Base-by-base conservation (phyloP, 2,329 filamentous ascomycete species). In the Trichophyton schoenleinii region DNA sequence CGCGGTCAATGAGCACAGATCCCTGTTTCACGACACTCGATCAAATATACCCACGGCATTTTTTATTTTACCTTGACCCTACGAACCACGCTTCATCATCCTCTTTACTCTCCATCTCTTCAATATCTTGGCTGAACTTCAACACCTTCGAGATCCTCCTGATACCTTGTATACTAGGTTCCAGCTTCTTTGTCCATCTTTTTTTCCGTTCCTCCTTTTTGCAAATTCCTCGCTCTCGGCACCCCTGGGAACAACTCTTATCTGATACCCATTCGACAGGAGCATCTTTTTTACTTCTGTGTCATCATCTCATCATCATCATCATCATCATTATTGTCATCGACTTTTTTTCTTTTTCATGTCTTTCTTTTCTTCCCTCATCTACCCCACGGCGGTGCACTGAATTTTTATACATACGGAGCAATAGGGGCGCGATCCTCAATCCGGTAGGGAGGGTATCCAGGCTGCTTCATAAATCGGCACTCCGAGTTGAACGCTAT, bases 101-200 rank as follows among this genome's bases (percentile, higher is more conserved):
- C 41, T 36, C 34, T 36, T 28, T 36, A 36, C 34, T 36, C 34
- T 36, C 34, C 13, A 36, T 9, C 9, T 36, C 22, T 22, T 49
- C 31, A 42, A 20, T 20, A 28, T 57, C 52, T 34, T 28, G 28
- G 20, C 52, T 38, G 53, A 57, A 57, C 36, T 38, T 38, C 46
- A 57, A 57, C 31, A n/a, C n/a, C 36, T 6, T 18, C n/a, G 11
- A 57, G n/a, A 58, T 20, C 57, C 38, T 58, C 44, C 18, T 60
- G 49, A 59, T 60, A 48, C 59, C 44, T 57, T 63, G 59, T 64
- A 61, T 41, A 48, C 57, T 64, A 62, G 59, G 36, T 48, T 36
- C 11, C 57, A 64, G 60, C 31, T 48, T 52, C 44, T 55, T 38
- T 52, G 3, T n/a, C 41, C 55, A 42, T 58, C 41, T 58, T 41